Percentiles rank a stretch among this genome's conserved stretches.
Evolutionary conservation across 345 rosid species (phyloP).

Genomic region (Euphorbia lathyris): DNA sequence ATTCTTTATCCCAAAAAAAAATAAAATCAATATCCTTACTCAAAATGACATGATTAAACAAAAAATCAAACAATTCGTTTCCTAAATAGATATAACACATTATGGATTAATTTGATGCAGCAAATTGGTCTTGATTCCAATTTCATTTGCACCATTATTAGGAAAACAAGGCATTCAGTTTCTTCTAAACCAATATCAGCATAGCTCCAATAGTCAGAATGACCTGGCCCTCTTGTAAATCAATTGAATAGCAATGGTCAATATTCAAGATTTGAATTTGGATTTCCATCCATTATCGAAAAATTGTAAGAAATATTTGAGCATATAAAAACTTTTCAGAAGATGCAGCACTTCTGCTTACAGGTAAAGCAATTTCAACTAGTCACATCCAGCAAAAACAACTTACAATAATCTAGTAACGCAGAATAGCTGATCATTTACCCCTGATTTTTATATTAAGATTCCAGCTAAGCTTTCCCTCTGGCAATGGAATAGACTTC

Average conservation of each 20-base stretch:
- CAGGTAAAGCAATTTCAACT: not conserved
- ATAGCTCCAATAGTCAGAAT: not conserved
- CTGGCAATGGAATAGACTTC: constrained; percentile 73
- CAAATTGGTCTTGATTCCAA: no score
- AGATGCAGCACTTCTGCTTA: not conserved
- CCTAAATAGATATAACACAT: no score
- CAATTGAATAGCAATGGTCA: not conserved
- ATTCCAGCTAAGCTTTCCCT: constrained; percentile 72
- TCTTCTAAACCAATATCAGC: no score
- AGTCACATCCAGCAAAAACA: not conserved
- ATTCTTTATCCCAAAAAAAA: no score
- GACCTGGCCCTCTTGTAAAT: not conserved
- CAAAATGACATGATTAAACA: no score
- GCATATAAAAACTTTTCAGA: not conserved
- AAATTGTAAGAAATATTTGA: not conserved
- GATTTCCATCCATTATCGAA: not conserved
- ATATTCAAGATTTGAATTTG: not conserved
- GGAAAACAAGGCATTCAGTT: no score
- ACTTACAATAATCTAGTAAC: no score
- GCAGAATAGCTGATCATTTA: constrained; percentile 27
- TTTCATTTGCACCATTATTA: no score
- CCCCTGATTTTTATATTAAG: constrained; percentile 80
- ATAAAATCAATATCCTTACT: no score
- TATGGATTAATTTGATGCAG: no score
- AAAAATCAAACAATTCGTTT: no score